Percentiles rank a stretch among this genome's conserved stretches.
phyloP scores from a whole-genome alignment of 768 basidiomycete genomes.

The Tephrocybe rancida region DNA sequence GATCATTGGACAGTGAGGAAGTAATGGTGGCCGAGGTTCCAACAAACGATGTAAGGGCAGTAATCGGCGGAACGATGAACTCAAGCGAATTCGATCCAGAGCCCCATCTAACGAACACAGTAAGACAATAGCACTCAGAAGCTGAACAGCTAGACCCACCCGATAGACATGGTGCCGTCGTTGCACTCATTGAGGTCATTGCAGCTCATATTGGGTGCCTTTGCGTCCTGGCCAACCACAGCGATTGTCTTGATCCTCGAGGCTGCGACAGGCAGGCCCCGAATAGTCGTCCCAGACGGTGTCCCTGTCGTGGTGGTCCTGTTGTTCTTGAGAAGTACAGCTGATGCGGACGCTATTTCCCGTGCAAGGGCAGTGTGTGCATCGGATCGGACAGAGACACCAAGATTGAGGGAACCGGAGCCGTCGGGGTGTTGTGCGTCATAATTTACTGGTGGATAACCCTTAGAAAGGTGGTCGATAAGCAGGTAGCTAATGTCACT shows the following conservation, averaged over 20 bases:
- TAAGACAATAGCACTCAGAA: slow-evolving; percentile 6
- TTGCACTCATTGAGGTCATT: slow-evolving; percentile 55
- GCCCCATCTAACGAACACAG: slow-evolving; percentile 41
- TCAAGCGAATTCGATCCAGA: slow-evolving; percentile 51
- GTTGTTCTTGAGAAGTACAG: slow-evolving; percentile 71
- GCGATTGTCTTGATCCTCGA: slow-evolving; percentile 57
- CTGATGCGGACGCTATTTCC: slow-evolving; percentile 67
- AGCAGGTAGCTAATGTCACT: neutral
- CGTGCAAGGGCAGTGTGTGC: slow-evolving; percentile 53
- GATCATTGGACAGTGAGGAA: slow-evolving; percentile 45
- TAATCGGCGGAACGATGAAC: slow-evolving; percentile 47
- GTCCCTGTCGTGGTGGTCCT: slow-evolving; percentile 37
- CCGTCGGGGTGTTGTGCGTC: slow-evolving; percentile 49
- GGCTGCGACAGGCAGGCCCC: slow-evolving; percentile 47
- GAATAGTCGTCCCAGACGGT: slow-evolving; percentile 31
- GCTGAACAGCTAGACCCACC: slow-evolving; percentile 37
- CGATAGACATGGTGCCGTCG: slow-evolving; percentile 63
- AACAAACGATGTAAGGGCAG: slow-evolving; percentile 44
- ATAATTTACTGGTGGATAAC: slow-evolving; percentile 47
- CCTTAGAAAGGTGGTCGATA: slow-evolving; percentile 24
- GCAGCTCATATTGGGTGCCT: slow-evolving; percentile 48
- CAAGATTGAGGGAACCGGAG: slow-evolving; percentile 43
- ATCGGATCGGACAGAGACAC: slow-evolving; percentile 43
- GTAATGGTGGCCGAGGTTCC: slow-evolving; percentile 42
- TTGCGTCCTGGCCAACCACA: slow-evolving; percentile 61